Base-by-base conservation (phyloP, 148 eudicot species). In the Chenopodium quinoa region DNA sequence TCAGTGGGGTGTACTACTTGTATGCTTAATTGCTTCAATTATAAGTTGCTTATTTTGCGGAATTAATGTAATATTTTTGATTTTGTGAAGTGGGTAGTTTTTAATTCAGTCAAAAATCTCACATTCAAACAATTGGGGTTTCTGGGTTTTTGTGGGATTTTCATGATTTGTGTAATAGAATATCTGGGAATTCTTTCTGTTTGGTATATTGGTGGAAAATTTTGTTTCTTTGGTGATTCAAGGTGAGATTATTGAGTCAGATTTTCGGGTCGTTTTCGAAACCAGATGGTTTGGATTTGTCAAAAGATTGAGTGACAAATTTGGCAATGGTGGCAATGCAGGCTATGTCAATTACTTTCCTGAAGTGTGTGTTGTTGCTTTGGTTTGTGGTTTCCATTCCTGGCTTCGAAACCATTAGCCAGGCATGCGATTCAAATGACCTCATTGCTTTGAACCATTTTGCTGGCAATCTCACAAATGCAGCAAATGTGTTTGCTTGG, bases 381-480 rank as follows among this genome's bases (percentile, higher is more conserved):
- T 86, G 85, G 80, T 80, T 92, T 54, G 25, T 90, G 75, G 86
- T 83, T 78, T 89, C 81, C 68, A 80, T 85, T 79, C 70, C 85
- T 70, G 77, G 80, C 78, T 76, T 88, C 67, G 83, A 85, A 86
- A 85, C 90, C 84, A 75, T 82, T 77, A 76, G 83, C 71, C 84
- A 82, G 78, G 74, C 79, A 25, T 94, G 98, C 79, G 86, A 91
- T 82, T 88, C 89, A 31, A 83, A 73, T 84, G 98, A 94, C 82
- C 80, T 89, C 74, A 31, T 63, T 47, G 94, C 97, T 29, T 75
- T 94, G 89, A 88, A 76, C 84, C 91, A 90, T 78, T 89, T 94
- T 84, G 90, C 89, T 23, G 93, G 91, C 64, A 89, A 93, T 84
- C 83, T 94, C 37, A 84, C 88, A 75, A 85, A 85, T 85, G 95